Evolutionary conservation across 495 filamentous ascomycete genomes (phyloP), one percentile per base, ranked within the genome.

Genomic region (Penicillium cinerascens): DNA sequence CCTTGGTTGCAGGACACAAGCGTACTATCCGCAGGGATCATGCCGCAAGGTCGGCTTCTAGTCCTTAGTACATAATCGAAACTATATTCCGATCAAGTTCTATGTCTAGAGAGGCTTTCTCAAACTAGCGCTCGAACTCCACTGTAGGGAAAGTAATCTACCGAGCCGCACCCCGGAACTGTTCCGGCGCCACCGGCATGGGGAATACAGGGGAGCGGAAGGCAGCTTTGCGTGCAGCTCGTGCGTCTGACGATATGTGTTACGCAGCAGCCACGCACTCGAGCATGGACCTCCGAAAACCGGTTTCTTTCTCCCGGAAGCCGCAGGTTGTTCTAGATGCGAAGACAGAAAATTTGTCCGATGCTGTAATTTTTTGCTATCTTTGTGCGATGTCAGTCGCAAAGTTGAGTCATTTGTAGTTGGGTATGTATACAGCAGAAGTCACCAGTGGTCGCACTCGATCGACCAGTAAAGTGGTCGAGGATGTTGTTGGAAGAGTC

Each of bases 201-300:
- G 56, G 29, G 29, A 33, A 33, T 33, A 13, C 9, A 10, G 8
- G 11, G 26, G 41, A 11, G 25, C 42, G 56, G 56, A 18, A 21
- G 36, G 46, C 52, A 40, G 56, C 45, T 47, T 50, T 46, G 47
- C 49, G 57, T 64, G 60, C 57, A 58, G 57, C 54, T 47, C 11
- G 51, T 42, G 44, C 46, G 44, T 43, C 25, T 40, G 20, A 43
- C 13, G 23, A 9, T 41, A 17, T 3, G 4, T 20, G 41, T 53
- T 36, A 42, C 51, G 47, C 56, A 18, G 41, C 26, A 27, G 27
- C 36, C 15, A 6, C 6, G 13, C 21, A 21, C n/a, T 20, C 13
- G 33, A 46, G 21, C 35, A 27, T 22, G 41, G 23, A 52, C 23
- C 17, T 38, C 33, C 21, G 40, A 21, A 7, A n/a, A 4, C 41